Evolutionary conservation across 2,329 filamentous ascomycete species (phyloP), one percentile per base, ranked within the genome.

Genomic region (Pseudogymnoascus sp.): DNA sequence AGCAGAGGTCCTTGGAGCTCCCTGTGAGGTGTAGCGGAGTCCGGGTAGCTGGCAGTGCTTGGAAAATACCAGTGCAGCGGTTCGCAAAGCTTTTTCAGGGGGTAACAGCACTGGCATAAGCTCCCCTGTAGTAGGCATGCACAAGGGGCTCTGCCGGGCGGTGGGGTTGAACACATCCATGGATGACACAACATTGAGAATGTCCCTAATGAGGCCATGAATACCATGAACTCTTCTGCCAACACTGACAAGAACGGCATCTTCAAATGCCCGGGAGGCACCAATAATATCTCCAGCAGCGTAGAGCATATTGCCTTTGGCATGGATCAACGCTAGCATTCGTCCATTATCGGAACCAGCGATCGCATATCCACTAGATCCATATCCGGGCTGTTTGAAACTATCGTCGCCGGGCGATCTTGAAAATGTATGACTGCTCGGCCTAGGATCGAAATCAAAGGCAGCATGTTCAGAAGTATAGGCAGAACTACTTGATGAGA

Each of bases 241-340:
- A 28, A 89, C 84, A 64, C 91, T 92, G 66, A 99, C 93, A 62
- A 97, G 77, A 3, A 99, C 91, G 0, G 92, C 93, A 74, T 97
- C 92, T 73, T 99, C 94, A 69, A 99, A 99, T 3, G 94, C 91
- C 69, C 86, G 84, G 0, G 93, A 92, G 44, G 94, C 94, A 42
- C 82, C 84, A 40, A 82, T 80, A 67, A 94, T 89, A 67, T 97
- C 88, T 53, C 93, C 93, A 31, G 95, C 78, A 25, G 90, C 86
- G 75, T 99, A 99, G 1, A 97, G 81, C 88, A 97, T 95, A 66
- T 97, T 97, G n/a, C 93, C 94, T 75, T 97, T 99, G 18, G 93
- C 92, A 75, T 99, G 94, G 42, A 97, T 86, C 14, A 99, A 81
- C n/a, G 92, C 90, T 50, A 99, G 82, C 70, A 99, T 91, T 65